A percentile compares a stretch with the other conserved stretches of the same genome.
Conservation (phyloP, 441 rosid species). For the Bruguiera hainesii region DNA sequence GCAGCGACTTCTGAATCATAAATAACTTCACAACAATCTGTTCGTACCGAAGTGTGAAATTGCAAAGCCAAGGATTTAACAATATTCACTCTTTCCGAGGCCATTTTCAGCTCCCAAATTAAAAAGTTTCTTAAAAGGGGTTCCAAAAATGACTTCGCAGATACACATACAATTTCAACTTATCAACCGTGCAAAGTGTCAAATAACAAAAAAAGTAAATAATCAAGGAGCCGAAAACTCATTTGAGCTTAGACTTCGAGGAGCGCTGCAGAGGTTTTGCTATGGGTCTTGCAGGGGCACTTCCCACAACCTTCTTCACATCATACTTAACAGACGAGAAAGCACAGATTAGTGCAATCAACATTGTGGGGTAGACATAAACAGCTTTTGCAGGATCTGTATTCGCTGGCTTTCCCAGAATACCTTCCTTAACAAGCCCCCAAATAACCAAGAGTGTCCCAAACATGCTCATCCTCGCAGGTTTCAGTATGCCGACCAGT, state of each 20-base stretch:
- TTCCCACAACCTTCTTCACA: slow-evolving; percentile 62
- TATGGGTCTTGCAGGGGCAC: slow-evolving; percentile 59
- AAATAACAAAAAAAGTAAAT: neutral
- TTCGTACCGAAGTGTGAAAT: neutral
- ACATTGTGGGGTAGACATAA: slow-evolving; percentile 84
- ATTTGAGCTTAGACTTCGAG: slow-evolving; percentile 85
- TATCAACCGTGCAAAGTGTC: slow-evolving; percentile 7
- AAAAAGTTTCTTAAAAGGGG: too few species aligned
- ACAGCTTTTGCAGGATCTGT: slow-evolving; percentile 66
- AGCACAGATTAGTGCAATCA: slow-evolving; percentile 75
- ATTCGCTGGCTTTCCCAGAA: slow-evolving; percentile 70
- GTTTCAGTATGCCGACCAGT: slow-evolving; percentile 74
- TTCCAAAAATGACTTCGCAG: slow-evolving; percentile 1
- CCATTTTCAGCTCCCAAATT: neutral
- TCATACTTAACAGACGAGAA: slow-evolving; percentile 82
- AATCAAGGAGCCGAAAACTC: slow-evolving; percentile 21
- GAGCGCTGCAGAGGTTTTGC: slow-evolving; percentile 84
- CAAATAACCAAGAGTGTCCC: slow-evolving; percentile 80
- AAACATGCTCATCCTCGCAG: slow-evolving; percentile 96
- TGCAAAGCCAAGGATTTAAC: neutral
- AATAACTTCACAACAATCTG: too few species aligned
- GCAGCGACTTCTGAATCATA: too few species aligned
- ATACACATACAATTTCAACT: slow-evolving; percentile 6
- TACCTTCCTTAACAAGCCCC: slow-evolving; percentile 98
- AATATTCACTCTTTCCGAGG: too few species aligned